Evolutionary conservation across 345 rosid genomes (phyloP), one percentile per base, ranked within the genome.

Genomic region (Sonneratia caseolaris): DNA sequence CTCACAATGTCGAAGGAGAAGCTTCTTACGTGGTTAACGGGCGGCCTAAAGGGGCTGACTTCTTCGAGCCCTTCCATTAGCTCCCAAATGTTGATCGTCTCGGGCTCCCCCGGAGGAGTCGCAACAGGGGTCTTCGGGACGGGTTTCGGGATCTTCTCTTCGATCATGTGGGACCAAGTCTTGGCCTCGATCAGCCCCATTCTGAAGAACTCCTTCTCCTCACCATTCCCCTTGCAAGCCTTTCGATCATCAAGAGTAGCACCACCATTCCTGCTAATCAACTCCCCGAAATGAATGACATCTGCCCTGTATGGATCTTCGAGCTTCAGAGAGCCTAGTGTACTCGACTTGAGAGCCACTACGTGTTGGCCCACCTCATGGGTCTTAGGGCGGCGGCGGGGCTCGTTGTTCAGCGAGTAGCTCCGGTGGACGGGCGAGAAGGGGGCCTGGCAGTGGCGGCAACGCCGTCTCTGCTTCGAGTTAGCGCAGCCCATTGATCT

Each of bases 81-180:
- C 67, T 95, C 97, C 99, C 99, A 95, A 0, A 91, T 68, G 71
- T 95, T 95, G 80, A 92, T 95, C 16, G 84, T 92, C 73, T 95
- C 99, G 0, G 97, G 99, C 87, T 95, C 99, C 0, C 97, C 99
- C 0, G 97, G 97, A 2, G 97, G 97, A 2, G 99, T 95, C 51
- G 77, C 70, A 21, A 80, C 68, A 1, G 97, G 99, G 0, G 99
- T 95, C 51, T 62, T 84, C 0, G 98, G 95, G 1, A 75, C 74
- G 22, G 77, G 45, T 75, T 86, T 88, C 0, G 91, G 93, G 75
- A 95, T 87, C 68, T 89, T 95, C 42, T 81, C 87, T 59, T 86
- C 80, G 43, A 95, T 89, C 97, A 90, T 83, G 53, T 80, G 84
- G 32, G 99, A 91, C 99, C 99, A 95, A 18, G 82, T 74, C 77